Evolutionary conservation across 139 green algal species (phyloP), one percentile per base, ranked within the genome.

Genomic region (Trebouxia sp.): DNA sequence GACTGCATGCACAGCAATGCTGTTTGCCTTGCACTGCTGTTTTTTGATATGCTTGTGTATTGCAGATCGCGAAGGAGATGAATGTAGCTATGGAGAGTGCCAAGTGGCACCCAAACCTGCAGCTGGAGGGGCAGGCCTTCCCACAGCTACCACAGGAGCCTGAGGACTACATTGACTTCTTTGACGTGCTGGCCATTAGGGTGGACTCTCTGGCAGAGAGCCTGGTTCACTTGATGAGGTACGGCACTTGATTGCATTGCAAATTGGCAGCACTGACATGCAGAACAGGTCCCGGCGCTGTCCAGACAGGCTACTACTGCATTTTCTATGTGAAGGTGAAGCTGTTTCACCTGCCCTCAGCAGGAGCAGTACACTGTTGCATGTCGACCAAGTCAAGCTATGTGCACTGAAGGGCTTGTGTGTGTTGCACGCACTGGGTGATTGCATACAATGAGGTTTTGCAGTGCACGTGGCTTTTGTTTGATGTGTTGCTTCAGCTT

Each of bases 31-130:
- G n/a, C n/a, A n/a, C n/a, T n/a, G n/a, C n/a, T n/a, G n/a, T n/a
- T n/a, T n/a, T n/a, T n/a, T n/a, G n/a, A n/a, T n/a, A n/a, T n/a
- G n/a, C n/a, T n/a, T n/a, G n/a, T n/a, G n/a, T n/a, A n/a, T 14
- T 28, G n/a, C 55, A 66, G 55, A 12, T 38, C 8, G 26, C 55
- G 35, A 28, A 28, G 14, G 55, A 66, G 6, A 35, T 35, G 28
- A 10, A n/a, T 14, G 55, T 35, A 6, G 26, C 37, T 12, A n/a
- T 66, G 26, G n/a, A 66, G 20, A 9, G 5, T 66, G 55, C n/a
- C n/a, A 66, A 66, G 55, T 9, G 37, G n/a, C 55, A 66, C n/a
- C n/a, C 55, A 35, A 66, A 28, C n/a, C n/a, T 66, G n/a, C 55
- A 39, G 1, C n/a, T 66, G n/a, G 55, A 66, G 26, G 37, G 55